Evolutionary conservation across 2,329 filamentous ascomycete genomes (phyloP), one percentile per base, ranked within the genome.

Genomic region (Ophiostoma triangulosporum): DNA sequence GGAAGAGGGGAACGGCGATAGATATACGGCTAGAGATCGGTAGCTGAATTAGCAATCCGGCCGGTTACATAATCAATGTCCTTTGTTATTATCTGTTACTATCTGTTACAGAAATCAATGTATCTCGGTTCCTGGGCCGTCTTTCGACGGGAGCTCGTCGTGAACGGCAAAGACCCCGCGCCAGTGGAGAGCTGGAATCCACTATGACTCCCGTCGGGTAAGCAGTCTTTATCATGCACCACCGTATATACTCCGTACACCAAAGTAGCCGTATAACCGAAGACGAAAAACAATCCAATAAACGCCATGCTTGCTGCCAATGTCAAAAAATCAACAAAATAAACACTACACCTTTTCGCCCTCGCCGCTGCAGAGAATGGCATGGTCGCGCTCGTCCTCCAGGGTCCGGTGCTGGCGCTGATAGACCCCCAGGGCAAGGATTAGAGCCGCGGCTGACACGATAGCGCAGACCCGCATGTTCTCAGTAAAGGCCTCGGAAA

Each of bases 341-440:
- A 38, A 9, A 11, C 17, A 36, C 6, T 14, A 22, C 11, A 26
- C 20, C 20, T 24, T 43, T 12, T 43, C 20, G 11, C 14, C 32
- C 32, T 15, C 20, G 12, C 38, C 38, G 14, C 2, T 14, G 38
- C 38, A 20, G 11, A 43, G 11, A 17, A 43, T 43, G 20, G 20
- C 38, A 12, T 15, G 38, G 9, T 43, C 38, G 20, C 20, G 38
- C 38, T 43, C 38, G 6, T 43, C 38, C 11, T 24, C 20, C 20
- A 43, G n/a, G 14, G 38, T 22, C 11, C 20, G 9, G n/a, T 26
- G 43, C 7, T 64, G 60, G 17, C 64, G 65, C 6, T 65, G 66
- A 54, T 68, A 74, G 0, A 68, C 67, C 0, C 68, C 68, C 15
- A 71, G 51, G 1, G 71, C 66, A 2, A 67, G 58, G 3, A 77